Base-by-base conservation (phyloP, 179 eudicot species). In the Corrigiola litoralis region DNA sequence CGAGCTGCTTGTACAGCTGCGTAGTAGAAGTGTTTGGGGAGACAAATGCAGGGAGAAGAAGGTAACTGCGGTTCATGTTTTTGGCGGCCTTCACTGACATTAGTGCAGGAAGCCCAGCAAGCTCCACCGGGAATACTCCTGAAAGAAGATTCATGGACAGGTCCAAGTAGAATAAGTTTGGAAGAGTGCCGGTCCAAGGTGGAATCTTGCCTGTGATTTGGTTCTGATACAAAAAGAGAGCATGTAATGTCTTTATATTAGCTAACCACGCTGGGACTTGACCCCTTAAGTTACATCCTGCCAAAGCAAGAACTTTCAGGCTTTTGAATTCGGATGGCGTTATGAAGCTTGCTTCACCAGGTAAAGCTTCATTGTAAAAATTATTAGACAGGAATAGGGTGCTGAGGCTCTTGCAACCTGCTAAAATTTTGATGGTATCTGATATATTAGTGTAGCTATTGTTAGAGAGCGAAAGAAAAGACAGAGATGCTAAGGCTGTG, bases 21-120 rank as follows among this genome's bases (percentile, higher is more conserved):
- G n/a, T n/a, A n/a, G n/a, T n/a, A n/a, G n/a, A n/a, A n/a, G n/a
- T n/a, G n/a, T n/a, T n/a, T n/a, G n/a, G 90, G 38, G 75, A 64
- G 7, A 87, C 88, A 79, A 83, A 89, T 13, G 89, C 83, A 0
- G 98, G 98, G 50, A 89, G 84, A 56, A 81, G 84, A 42, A 87
- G 74, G 44, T 79, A 77, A 50, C 74, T 84, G 24, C 62, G 58
- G 51, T 78, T 79, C 40, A 87, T 51, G 11, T 71, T 58, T 21
- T 68, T 67, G 24, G 79, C 75, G 32, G 65, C 72, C 47, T 71
- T 60, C 13, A 55, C 67, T 8, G 85, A 77, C 34, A 80, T 61
- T 51, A 92, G 64, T 46, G 80, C 83, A 3, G 80, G 80, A 48
- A 89, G 45, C 46, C n/a, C 52, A 6, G 58, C 77, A 24, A 89